Evolutionary conservation across 768 basidiomycete species (phyloP), one percentile per base, ranked within the genome.

Genomic region (Boletus edulis): DNA sequence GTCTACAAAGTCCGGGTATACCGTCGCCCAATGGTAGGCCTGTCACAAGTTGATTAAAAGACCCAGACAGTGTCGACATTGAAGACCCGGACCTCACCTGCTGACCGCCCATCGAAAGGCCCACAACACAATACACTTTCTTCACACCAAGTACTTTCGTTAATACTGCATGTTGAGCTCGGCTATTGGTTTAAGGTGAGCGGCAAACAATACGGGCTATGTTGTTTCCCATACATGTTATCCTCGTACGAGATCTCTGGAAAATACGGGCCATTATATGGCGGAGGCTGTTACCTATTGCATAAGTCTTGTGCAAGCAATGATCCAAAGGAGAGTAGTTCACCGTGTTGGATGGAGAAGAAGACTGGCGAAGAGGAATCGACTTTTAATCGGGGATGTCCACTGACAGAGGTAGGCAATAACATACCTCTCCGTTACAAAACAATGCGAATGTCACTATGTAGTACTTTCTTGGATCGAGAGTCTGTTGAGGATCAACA

Each of bases 81-180:
- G 2, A 40, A 17, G 14, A 29, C 32, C 29, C 2, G 29, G 29
- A 35, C 6, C 52, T 9, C n/a, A 73, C 76, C 67, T 77, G 74
- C 61, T 83, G 82, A 11, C 76, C 83, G 31, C 82, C 81, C 83
- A 84, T 85, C 1, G 80, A 82, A 54, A 82, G 80, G 6, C 83
- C 82, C 24, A 81, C 64, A 15, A 76, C 81, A 35, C 76, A 73
- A 52, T 68, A 74, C 3, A 80, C 62, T 56, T 77, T 77, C 49
- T 72, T 66, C 9, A 84, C 65, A 4, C 73, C 75, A 24, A 83
- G 72, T 20, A 58, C 63, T 44, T 80, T 71, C 34, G 78, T 79
- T 24, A 83, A 72, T 7, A 84, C 80, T 18, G 74, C 72, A 59
- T 82, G 72, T 59, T 84, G 82, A 18, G 81, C 82, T 34, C 78